phyloP scores from a whole-genome alignment of 2,329 filamentous ascomycete species.

The Aspergillus vadensis region DNA sequence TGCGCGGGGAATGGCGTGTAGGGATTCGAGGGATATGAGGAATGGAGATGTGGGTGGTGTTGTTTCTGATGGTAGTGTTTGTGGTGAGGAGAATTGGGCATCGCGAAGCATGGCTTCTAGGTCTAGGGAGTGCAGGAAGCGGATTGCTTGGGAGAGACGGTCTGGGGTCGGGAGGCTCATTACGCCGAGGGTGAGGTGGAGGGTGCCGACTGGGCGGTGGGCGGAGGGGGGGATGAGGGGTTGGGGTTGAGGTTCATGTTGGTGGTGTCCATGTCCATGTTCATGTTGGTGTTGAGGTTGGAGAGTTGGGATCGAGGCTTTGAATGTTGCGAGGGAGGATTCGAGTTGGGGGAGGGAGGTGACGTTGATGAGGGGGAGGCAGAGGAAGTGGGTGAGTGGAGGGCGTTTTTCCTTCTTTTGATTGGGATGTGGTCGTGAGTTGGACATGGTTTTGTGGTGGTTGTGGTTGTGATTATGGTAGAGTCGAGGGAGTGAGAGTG shows the following conservation, averaged over 20 bases:
- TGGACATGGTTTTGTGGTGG: constrained; percentile 11
- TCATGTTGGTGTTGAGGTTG: constrained; percentile 10
- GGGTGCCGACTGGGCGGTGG: constrained; percentile 72
- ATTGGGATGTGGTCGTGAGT: background rate
- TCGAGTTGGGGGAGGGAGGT: constrained; percentile 66
- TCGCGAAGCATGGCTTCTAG: constrained; percentile 41
- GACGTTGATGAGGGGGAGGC: constrained; percentile 63
- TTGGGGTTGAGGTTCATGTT: constrained; percentile 35
- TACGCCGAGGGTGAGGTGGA: constrained; percentile 85
- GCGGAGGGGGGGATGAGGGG: constrained; percentile 64
- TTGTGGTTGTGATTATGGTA: background rate
- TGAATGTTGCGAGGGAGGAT: constrained; percentile 63
- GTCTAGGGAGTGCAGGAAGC: constrained; percentile 50
- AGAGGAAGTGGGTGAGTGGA: constrained; percentile 50
- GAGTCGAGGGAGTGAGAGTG: too few relatives aligned
- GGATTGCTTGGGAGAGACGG: constrained; percentile 50
- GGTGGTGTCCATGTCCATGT: constrained; percentile 6
- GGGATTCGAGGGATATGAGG: constrained; percentile 47
- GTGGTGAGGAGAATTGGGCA: too few relatives aligned
- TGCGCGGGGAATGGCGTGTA: constrained; percentile 41
- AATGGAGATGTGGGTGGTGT: constrained; percentile 28
- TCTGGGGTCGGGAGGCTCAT: constrained; percentile 68
- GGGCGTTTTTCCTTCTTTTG: constrained; percentile 30
- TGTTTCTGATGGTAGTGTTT: background rate
- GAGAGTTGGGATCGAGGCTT: constrained; percentile 52